Percentiles rank a stretch among this genome's conserved stretches.
Evolutionary conservation across 805 yeast species (phyloP).

Genomic region (Wickerhamomyces rabaulensis): DNA sequence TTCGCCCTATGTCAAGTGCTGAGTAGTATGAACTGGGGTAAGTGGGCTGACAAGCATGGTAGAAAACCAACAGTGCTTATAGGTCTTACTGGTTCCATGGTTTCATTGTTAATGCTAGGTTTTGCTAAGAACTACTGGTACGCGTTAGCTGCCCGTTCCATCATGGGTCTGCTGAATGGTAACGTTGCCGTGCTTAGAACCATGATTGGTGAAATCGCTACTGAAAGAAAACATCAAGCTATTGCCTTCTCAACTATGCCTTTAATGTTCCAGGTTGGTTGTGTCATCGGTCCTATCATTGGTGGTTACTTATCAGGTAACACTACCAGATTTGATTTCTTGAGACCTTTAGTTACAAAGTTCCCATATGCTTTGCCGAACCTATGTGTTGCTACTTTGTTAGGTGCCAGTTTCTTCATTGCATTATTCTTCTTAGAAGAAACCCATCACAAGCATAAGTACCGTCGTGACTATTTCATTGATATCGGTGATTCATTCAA

Average conservation of each 20-base stretch:
- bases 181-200: constrained; percentile 64
- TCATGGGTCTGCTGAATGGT: constrained; percentile 57
- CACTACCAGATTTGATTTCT: constrained; percentile 20
- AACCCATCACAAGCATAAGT: constrained; percentile 37
- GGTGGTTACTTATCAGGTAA: constrained; percentile 45
- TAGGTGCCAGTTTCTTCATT: constrained; percentile 30
- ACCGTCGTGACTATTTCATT: constrained; percentile 39
- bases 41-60: constrained; percentile 48
- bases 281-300: constrained; percentile 55
- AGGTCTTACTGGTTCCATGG: constrained; percentile 50
- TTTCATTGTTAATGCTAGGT: constrained; percentile 46
- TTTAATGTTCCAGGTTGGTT: constrained; percentile 54
- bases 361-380: constrained; percentile 53
- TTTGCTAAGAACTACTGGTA: constrained; percentile 44
- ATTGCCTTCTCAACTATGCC: constrained; percentile 60
- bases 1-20: constrained; percentile 58
- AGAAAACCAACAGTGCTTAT: constrained; percentile 47
- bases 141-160: constrained; percentile 48
- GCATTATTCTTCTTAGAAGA: constrained; percentile 49
- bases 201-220: constrained; percentile 54
- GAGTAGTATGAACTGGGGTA: constrained; percentile 58
- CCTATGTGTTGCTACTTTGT: constrained; percentile 36
- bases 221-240: constrained; percentile 53
- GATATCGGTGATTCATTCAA: constrained; percentile 36
- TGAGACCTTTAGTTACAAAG: constrained; percentile 26